These are phyloP conservation scores for Daldinia loculata DNA, from an alignment of 495 filamentous ascomycete genomes.

Conservation along the genomic window DNA sequence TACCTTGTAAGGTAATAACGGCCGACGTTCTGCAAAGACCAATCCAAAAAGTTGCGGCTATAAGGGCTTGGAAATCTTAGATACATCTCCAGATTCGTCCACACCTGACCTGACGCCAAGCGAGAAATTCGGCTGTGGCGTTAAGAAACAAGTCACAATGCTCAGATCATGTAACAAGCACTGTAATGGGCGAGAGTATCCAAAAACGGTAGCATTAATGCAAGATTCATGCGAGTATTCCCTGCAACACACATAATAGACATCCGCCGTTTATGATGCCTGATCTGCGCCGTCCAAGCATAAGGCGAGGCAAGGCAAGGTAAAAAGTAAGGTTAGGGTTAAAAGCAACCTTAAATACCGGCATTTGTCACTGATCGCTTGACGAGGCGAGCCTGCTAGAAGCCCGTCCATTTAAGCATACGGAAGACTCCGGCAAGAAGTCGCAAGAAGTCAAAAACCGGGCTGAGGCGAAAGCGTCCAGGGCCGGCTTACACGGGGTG, in stretches of 20 bases:
- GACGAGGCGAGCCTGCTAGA: not conserved
- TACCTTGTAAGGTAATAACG: not conserved
- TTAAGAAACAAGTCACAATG: slow-evolving; percentile 13
- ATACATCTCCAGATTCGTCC: slow-evolving; percentile 3
- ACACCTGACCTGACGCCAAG: slow-evolving; percentile 10
- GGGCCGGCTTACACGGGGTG: slow-evolving; percentile 18
- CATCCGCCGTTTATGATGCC: slow-evolving; percentile 1
- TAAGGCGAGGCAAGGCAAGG: not conserved
- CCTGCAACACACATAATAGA: slow-evolving; percentile 1
- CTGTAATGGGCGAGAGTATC: slow-evolving; percentile 14
- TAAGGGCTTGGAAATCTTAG: not conserved
- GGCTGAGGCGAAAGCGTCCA: slow-evolving; percentile 3
- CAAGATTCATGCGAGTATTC: slow-evolving; percentile 13
- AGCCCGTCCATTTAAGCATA: slow-evolving; percentile 12
- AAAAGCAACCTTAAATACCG: slow-evolving; percentile 23
- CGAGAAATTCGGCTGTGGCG: slow-evolving; percentile 20
- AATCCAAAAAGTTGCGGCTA: slow-evolving; percentile 4
- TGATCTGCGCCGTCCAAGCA: not conserved
- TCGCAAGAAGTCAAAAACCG: slow-evolving; percentile 15
- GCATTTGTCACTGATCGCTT: slow-evolving; percentile 18
- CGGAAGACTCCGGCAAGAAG: slow-evolving; percentile 21
- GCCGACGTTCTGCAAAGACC: slow-evolving; percentile 5
- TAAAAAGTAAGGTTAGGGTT: slow-evolving; percentile 16
- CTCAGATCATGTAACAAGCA: slow-evolving; percentile 14
- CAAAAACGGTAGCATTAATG: slow-evolving; percentile 19